Percentiles rank a stretch among this genome's conserved stretches.
Evolutionary conservation across 1,139 yeast genomes (phyloP).

Genomic region (Yueomyces sp.): DNA sequence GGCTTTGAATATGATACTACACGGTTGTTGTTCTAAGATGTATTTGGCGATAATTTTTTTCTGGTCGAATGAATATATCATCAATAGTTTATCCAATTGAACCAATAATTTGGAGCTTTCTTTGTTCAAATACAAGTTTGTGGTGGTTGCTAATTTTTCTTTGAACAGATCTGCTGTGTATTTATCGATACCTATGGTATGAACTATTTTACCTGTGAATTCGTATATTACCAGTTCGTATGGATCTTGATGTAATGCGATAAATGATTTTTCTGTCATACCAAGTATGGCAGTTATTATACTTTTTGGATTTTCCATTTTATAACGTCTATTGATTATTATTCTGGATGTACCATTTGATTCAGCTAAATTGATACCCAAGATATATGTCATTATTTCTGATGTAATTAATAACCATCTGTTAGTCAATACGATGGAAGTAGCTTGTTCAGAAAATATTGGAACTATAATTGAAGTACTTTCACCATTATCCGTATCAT

Average conservation of each 20-base stretch:
- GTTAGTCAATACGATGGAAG: slow-evolving; percentile 16
- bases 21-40: slow-evolving; percentile 10
- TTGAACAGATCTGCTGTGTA: slow-evolving; percentile 2
- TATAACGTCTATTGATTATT: neutral
- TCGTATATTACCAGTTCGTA: slow-evolving; percentile 16
- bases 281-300: slow-evolving; percentile 16
- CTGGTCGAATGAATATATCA: slow-evolving; percentile 22
- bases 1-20: slow-evolving; percentile 12
- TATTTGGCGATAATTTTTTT: slow-evolving; percentile 13
- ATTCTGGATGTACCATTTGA: slow-evolving; percentile 3
- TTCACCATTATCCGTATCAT: neutral
- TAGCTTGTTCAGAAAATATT: slow-evolving; percentile 7
- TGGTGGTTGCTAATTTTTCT: neutral
- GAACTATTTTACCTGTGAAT: slow-evolving; percentile 18
- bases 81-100: slow-evolving; percentile 11
- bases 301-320: slow-evolving; percentile 1
- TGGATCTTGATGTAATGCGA: slow-evolving; percentile 14
- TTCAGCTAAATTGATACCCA: slow-evolving; percentile 5
- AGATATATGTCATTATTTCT: neutral
- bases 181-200: slow-evolving; percentile 13
- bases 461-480: neutral
- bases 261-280: slow-evolving; percentile 22
- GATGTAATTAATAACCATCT: slow-evolving; percentile 15
- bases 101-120: slow-evolving; percentile 20
- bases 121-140: slow-evolving; percentile 14